Percentiles rank a stretch among this genome's conserved stretches.
Evolutionary conservation across 768 basidiomycete species (phyloP).

Genomic region (Boletus rufocinnamomeus): DNA sequence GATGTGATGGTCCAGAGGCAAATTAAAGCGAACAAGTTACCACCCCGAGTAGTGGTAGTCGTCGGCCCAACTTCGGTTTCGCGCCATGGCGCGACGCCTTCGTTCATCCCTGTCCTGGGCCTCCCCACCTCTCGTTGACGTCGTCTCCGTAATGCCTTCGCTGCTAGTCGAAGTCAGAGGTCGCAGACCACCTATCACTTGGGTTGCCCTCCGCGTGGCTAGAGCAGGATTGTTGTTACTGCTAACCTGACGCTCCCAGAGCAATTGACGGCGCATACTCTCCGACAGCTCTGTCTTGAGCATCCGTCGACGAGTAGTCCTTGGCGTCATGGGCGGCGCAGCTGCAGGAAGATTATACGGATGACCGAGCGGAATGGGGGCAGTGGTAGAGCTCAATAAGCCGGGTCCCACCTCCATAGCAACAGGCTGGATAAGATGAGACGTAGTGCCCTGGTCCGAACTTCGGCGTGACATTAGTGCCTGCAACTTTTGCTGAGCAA

Average conservation of each 20-base stretch:
- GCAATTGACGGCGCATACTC: slow-evolving; percentile 73
- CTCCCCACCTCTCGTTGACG: slow-evolving; percentile 19
- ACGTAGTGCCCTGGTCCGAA: slow-evolving; percentile 31
- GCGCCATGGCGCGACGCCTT: slow-evolving; percentile 48
- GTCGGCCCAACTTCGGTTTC: slow-evolving; percentile 69
- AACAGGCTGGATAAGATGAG: slow-evolving; percentile 26
- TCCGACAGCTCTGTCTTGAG: slow-evolving; percentile 84
- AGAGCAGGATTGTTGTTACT: slow-evolving; percentile 47
- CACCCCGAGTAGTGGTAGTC: slow-evolving; percentile 69
- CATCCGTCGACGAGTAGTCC: slow-evolving; percentile 84
- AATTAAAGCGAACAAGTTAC: slow-evolving; percentile 35
- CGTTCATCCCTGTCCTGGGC: slow-evolving; percentile 44
- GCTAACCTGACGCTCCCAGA: slow-evolving; percentile 79
- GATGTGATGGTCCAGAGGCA: slow-evolving; percentile 14
- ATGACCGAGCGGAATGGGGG: slow-evolving; percentile 60
- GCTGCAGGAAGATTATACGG: slow-evolving; percentile 75
- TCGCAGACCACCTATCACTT: slow-evolving; percentile 34
- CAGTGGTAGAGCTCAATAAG: slow-evolving; percentile 34
- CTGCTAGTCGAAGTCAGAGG: slow-evolving; percentile 37
- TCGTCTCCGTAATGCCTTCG: slow-evolving; percentile 17
- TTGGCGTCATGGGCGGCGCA: slow-evolving; percentile 73
- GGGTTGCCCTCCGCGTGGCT: slow-evolving; percentile 31
- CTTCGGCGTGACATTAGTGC: slow-evolving; percentile 52
- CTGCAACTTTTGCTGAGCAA: slow-evolving; percentile 67
- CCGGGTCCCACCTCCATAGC: slow-evolving; percentile 21